Evolutionary conservation across 176 grass and related monocot species (phyloP).

Genomic region (Poa pratensis): DNA sequence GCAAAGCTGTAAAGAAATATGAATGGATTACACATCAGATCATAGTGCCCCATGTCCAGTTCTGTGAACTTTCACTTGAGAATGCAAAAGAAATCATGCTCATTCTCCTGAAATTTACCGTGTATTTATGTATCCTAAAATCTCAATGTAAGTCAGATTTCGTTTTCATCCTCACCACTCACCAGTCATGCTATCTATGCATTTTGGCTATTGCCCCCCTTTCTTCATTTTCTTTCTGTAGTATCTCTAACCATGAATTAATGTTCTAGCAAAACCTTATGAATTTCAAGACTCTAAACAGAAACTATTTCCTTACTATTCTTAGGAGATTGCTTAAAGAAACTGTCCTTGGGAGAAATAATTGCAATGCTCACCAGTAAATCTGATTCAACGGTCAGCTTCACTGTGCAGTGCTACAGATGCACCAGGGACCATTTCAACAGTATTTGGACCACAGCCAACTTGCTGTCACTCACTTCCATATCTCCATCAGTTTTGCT

Average conservation of each 20-base stretch:
- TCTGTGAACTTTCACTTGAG: constrained; percentile 16
- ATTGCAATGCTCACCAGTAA: not conserved
- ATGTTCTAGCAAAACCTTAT: not conserved
- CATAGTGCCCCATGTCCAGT: constrained; percentile 13
- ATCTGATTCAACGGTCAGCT: not conserved
- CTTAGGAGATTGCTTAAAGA: not conserved
- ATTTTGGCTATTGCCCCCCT: not conserved
- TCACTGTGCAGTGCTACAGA: not conserved
- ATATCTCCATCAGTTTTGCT: constrained; percentile 18
- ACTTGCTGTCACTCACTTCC: not conserved
- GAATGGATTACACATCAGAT: constrained; percentile 25
- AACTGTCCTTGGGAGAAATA: not conserved
- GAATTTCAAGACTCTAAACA: constrained; percentile 15
- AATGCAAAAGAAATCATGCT: constrained; percentile 9
- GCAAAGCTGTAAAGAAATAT: constrained; percentile 21
- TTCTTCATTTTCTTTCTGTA: constrained; percentile 1
- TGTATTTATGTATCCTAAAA: constrained; percentile 26
- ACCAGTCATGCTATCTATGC: not conserved
- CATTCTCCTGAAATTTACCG: constrained; percentile 13
- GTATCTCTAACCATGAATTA: not conserved
- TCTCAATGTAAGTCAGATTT: constrained; percentile 1
- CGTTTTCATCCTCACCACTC: constrained; percentile 7
- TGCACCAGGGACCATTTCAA: not conserved
- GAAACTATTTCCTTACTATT: not conserved
- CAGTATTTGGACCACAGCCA: constrained; percentile 7